Conservation (phyloP, 73 alveolate species). For the Tetrahymena malaccensis region DNA sequence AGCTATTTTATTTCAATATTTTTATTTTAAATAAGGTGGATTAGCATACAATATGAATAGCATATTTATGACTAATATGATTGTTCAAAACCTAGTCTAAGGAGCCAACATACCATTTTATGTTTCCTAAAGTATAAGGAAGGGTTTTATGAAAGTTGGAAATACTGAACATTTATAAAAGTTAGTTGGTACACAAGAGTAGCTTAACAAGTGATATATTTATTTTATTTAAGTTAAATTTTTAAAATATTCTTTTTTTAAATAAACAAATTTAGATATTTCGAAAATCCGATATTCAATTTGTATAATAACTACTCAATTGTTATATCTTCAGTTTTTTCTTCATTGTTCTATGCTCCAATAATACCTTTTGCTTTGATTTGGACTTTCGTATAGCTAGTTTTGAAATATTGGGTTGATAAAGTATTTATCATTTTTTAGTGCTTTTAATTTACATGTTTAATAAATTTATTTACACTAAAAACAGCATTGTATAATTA, state of each 20-base stretch:
- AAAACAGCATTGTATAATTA: background rate
- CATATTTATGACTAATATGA: background rate
- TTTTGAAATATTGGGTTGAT: background rate
- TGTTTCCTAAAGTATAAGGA: background rate
- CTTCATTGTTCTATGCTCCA: background rate
- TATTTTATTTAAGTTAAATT: background rate
- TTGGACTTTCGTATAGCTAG: background rate
- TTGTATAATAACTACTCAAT: background rate
- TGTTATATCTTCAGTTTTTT: background rate
- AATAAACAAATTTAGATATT: background rate
- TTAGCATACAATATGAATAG: background rate
- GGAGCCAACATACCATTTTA: background rate
- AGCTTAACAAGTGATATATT: background rate
- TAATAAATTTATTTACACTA: background rate
- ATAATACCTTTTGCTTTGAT: background rate
- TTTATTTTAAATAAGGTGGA: background rate
- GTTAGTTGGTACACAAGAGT: background rate
- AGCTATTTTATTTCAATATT: background rate
- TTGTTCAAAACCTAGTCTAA: background rate
- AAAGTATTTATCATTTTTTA: background rate
- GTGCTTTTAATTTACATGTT: background rate
- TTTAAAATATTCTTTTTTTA: too few species aligned
- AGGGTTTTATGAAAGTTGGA: background rate
- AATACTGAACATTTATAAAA: background rate
- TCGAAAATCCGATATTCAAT: background rate